phyloP scores from a whole-genome alignment of 352 stramenopile species.

The Phytophthora pisi region DNA sequence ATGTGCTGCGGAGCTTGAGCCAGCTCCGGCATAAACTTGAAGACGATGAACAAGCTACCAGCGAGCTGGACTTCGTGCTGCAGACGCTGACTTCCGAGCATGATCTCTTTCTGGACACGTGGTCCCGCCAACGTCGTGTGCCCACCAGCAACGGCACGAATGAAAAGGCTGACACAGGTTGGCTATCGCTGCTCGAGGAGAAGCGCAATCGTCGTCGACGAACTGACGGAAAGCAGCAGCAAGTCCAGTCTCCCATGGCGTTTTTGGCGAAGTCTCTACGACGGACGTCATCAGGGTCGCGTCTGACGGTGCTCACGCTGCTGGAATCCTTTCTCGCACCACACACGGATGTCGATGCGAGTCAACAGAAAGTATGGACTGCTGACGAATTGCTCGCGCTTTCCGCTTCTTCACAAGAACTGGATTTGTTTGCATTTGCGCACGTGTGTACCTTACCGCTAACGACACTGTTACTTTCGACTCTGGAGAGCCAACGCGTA shows the following conservation, averaged over 20 bases:
- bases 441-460: constrained; percentile 53
- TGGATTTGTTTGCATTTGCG: constrained; percentile 62
- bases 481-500: constrained; percentile 66
- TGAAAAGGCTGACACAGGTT: constrained; percentile 41
- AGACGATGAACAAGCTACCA: constrained; percentile 43
- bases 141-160: constrained; percentile 19
- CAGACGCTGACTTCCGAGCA: constrained; percentile 69
- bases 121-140: constrained; percentile 31
- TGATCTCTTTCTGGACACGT: constrained; percentile 58
- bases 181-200: constrained; percentile 62
- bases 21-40: constrained; percentile 52
- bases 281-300: constrained; percentile 55
- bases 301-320: constrained; percentile 57
- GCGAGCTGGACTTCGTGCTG: constrained; percentile 70
- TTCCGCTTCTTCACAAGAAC: constrained; percentile 43
- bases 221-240: constrained; percentile 20
- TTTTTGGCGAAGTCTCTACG: constrained; percentile 38
- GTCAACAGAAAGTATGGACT: constrained; percentile 37
- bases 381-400: constrained; percentile 45
- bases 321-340: constrained; percentile 49
- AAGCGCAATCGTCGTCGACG: constrained; percentile 42
- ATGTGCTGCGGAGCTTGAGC: constrained; percentile 64
- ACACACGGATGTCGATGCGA: constrained; percentile 5
- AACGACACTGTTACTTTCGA: constrained; percentile 65
- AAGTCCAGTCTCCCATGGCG: constrained; percentile 21